Evolutionary conservation across 2,329 filamentous ascomycete genomes (phyloP).

Genomic region (Diatrype stigma): DNA sequence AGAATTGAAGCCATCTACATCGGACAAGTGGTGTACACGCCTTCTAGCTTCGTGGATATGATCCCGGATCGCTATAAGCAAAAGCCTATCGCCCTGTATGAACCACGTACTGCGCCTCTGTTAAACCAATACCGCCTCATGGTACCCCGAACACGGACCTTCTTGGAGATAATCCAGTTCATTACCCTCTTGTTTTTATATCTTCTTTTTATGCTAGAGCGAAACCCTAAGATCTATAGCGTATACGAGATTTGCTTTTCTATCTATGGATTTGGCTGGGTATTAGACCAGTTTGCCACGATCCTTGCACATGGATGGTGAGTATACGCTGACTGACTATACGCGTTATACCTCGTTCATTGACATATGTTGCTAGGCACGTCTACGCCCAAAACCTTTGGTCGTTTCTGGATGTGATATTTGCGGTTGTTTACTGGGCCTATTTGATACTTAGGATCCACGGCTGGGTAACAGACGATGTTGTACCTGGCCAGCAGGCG

Average conservation of each 20-base stretch:
- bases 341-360: background rate
- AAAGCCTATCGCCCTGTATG: slow-evolving; percentile 76
- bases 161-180: slow-evolving; percentile 73
- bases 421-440: slow-evolving; percentile 64
- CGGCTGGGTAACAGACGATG: slow-evolving; percentile 49
- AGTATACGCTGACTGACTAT: slow-evolving; percentile 11
- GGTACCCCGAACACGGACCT: slow-evolving; percentile 72
- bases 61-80: slow-evolving; percentile 83
- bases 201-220: slow-evolving; percentile 65
- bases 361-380: slow-evolving; percentile 44
- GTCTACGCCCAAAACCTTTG: slow-evolving; percentile 86
- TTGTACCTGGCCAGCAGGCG: slow-evolving; percentile 58
- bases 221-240: slow-evolving; percentile 55
- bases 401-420: slow-evolving; percentile 81
- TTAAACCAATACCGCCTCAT: slow-evolving; percentile 83
- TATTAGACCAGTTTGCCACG: slow-evolving; percentile 71
- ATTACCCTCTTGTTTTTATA: slow-evolving; percentile 65
- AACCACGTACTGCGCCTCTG: slow-evolving; percentile 68
- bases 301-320: slow-evolving; percentile 69
- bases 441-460: slow-evolving; percentile 68
- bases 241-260: slow-evolving; percentile 62
- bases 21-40: slow-evolving; percentile 77
- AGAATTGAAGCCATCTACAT: slow-evolving; percentile 75
- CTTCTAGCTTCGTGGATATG: slow-evolving; percentile 76
- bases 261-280: slow-evolving; percentile 75